Base-by-base conservation (phyloP, 257 asterid genomes). In the Solanum clarkiae region DNA sequence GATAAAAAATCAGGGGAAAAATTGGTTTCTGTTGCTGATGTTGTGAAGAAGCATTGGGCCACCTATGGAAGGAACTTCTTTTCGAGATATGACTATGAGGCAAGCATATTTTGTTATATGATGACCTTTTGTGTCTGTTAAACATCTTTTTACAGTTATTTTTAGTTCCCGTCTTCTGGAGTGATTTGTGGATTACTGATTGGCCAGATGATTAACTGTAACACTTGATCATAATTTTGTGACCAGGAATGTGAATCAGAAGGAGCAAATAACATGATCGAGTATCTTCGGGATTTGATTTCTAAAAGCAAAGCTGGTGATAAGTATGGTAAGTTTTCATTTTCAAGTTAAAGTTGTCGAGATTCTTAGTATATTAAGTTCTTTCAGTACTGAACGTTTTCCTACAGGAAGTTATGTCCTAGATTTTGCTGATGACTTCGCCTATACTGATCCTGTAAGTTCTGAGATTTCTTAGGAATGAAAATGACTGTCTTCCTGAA, bases 1-100 rank as follows among this genome's bases (percentile, higher is more conserved):
- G 95, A 92, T 88, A 94, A 88, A 90, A 94, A 89, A 83, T 88
- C 93, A 1, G 99, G 98, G 84, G 99, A 94, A 85, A 86, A 90
- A 80, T 85, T 97, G 89, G 92, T 93, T 89, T 95, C 98, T n/a
- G 97, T 97, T 56, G 86, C 97, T 69, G 98, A 94, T 89, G 95
- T 97, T 69, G 99, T 95, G 86, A 90, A 83, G 54, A 93, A 91
- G 89, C 95, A 97, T 75, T 97, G 98, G 99, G 98, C 98, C 85
- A 92, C 95, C 82, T 95, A 95, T 42, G 99, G 99, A 47, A 90
- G 99, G 86, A 97, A 95, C 84, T 95, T 94, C 94, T 97, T 97
- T 84, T 97, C 97, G 49, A 93, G 99, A 95, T 97, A 94, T 10
- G 99, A 97, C 89, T 95, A 95, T 15, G 99, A 97, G 98, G 99